phyloP scores from a whole-genome alignment of 2,329 filamentous ascomycete species.

The Fusarium sulawesiense region DNA sequence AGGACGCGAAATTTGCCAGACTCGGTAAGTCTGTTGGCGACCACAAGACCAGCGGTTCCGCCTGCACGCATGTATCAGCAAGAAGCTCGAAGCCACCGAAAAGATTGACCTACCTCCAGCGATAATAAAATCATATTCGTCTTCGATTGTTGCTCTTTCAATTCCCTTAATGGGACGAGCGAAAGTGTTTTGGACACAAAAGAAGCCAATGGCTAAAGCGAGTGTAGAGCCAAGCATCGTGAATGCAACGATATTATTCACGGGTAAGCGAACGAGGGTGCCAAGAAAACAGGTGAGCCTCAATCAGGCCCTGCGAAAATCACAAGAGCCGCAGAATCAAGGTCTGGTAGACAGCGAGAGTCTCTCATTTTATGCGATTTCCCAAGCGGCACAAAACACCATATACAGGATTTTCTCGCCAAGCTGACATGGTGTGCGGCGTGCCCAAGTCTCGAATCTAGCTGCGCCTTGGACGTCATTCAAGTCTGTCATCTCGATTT shows the following conservation, averaged over 20 bases:
- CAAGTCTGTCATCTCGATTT: neutral
- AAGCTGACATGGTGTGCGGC: constrained; percentile 1
- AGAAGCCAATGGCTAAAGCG: neutral
- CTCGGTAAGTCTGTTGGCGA: constrained; percentile 19
- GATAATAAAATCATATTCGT: constrained; percentile 18
- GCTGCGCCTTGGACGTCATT: neutral
- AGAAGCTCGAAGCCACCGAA: accelerated
- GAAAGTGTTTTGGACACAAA: neutral
- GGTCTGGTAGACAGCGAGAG: neutral
- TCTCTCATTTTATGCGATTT: neutral
- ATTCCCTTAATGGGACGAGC: constrained; percentile 7
- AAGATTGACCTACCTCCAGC: neutral
- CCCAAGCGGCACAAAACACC: neutral
- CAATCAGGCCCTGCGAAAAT: accelerated
- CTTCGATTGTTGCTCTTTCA: constrained; percentile 1
- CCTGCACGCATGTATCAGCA: neutral
- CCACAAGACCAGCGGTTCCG: constrained; percentile 12
- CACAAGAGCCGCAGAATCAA: neutral
- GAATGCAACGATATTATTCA: neutral
- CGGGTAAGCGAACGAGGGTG: neutral
- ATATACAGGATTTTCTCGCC: neutral
- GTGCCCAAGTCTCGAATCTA: neutral
- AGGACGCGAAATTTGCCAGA: constrained; percentile 16
- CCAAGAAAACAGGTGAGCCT: neutral
- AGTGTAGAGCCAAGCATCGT: neutral